These are phyloP conservation scores for Fusarium dimerum DNA, from an alignment of 2,329 filamentous ascomycete species.

Conservation along the genomic window DNA sequence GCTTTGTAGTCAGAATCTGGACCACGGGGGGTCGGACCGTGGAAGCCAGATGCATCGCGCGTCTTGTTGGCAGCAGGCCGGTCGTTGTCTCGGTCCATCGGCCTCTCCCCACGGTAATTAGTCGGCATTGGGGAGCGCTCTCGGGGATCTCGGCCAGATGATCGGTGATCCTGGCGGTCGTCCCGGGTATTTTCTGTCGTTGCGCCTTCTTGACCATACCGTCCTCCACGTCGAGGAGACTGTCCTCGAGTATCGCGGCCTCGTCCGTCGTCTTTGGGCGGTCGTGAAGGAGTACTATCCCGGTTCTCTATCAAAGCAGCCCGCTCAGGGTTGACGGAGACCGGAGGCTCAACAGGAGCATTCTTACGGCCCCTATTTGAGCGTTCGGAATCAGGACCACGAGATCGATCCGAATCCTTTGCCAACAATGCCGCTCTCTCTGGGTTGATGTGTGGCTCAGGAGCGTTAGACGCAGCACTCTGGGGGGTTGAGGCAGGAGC, in stretches of 20 bases:
- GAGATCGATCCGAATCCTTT: constrained; percentile 33
- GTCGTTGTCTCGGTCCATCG: constrained; percentile 42
- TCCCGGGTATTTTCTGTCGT: constrained; percentile 44
- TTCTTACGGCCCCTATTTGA: constrained; percentile 29
- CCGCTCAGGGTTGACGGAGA: constrained; percentile 50
- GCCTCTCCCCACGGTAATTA: constrained; percentile 36
- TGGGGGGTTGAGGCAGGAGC: constrained; percentile 28
- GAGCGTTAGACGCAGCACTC: constrained; percentile 25
- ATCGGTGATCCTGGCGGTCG: constrained; percentile 44
- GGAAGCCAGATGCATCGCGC: constrained; percentile 42
- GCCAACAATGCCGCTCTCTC: constrained; percentile 54
- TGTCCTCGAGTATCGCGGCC: constrained; percentile 43
- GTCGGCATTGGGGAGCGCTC: constrained; percentile 34
- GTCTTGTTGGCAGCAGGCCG: constrained; percentile 37
- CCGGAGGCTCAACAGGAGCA: constrained; percentile 32
- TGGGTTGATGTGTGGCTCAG: constrained; percentile 56
- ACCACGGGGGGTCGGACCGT: constrained; percentile 37
- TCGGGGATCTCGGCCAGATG: constrained; percentile 32
- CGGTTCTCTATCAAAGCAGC: constrained; percentile 46
- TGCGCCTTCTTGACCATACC: constrained; percentile 32
- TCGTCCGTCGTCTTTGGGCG: constrained; percentile 45
- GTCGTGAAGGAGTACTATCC: constrained; percentile 38
- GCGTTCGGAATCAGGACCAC: constrained; percentile 34
- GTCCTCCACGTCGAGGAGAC: constrained; percentile 50
- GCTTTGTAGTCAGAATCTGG: constrained; percentile 53